A percentile compares a stretch with the other conserved stretches of the same genome.
Conservation (phyloP, 192 early-diverging fungal species). For the Backusella tuberculispora region DNA sequence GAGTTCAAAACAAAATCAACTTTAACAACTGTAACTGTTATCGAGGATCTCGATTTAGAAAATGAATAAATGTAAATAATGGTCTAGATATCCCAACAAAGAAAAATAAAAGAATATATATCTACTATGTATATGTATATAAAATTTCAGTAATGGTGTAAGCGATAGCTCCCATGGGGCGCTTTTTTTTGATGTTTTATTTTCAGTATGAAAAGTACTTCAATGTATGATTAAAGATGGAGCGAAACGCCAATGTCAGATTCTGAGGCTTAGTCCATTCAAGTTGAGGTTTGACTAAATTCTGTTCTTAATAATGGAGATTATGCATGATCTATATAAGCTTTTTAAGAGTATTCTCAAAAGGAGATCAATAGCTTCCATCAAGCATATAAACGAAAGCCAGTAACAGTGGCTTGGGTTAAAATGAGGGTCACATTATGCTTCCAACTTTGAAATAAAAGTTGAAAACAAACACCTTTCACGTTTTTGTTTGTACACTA, state of each 20-base stretch:
- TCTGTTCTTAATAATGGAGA: too few relatives aligned
- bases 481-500: background rate
- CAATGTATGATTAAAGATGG: too few relatives aligned
- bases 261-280: too few relatives aligned
- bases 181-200: too few relatives aligned
- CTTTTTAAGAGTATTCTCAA: background rate
- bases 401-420: slow-evolving; percentile 5
- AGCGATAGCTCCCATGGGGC: too few relatives aligned
- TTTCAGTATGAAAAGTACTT: too few relatives aligned
- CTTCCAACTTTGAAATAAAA: background rate
- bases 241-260: too few relatives aligned
- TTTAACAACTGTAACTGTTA: slow-evolving; percentile 74
- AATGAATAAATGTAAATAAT: slow-evolving; percentile 26
- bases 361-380: background rate
- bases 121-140: background rate
- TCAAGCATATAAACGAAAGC: background rate
- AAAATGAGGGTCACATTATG: background rate
- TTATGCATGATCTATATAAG: too few relatives aligned
- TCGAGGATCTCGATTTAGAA: slow-evolving; percentile 68
- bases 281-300: too few relatives aligned
- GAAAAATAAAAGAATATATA: background rate
- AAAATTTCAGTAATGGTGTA: background rate
- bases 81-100: too few relatives aligned
- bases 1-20: slow-evolving; percentile 59
- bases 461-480: background rate